A percentile compares a stretch with the other conserved stretches of the same genome.
Conservation (phyloP, 2,329 filamentous ascomycete species). For the Ophiocordyceps australis region DNA sequence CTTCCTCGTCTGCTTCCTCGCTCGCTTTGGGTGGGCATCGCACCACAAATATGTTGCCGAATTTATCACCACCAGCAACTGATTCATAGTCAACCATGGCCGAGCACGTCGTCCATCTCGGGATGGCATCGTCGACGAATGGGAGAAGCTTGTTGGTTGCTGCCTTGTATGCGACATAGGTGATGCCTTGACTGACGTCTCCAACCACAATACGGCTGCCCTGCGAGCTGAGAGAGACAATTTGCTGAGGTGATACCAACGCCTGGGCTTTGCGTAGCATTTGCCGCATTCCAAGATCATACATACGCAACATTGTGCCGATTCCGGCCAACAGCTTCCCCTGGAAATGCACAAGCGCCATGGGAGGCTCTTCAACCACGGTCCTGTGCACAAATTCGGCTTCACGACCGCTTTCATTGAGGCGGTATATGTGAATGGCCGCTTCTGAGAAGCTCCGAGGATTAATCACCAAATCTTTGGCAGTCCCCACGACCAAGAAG, state of each 20-base stretch:
- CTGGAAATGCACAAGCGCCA: conserved; percentile 85
- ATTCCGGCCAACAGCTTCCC: conserved; percentile 77
- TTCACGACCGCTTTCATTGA: conserved; percentile 70
- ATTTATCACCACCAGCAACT: conserved; percentile 87
- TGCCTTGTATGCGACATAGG: conserved; percentile 84
- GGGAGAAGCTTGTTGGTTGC: conserved; percentile 83
- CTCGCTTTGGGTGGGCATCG: conserved; percentile 75
- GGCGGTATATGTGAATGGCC: conserved; percentile 82
- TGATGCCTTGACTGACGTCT: conserved; percentile 83
- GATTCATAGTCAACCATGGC: conserved; percentile 98
- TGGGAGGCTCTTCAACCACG: conserved; percentile 72
- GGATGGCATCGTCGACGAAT: conserved; percentile 78
- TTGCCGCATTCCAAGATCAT: conserved; percentile 85
- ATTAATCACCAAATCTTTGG: conserved; percentile 69
- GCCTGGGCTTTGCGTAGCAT: conserved; percentile 83
- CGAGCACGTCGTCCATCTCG: conserved; percentile 79
- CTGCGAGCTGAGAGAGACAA: conserved; percentile 76
- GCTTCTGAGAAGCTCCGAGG: conserved; percentile 62
- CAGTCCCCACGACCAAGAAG: conserved; percentile 88
- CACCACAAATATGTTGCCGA: conserved; percentile 88
- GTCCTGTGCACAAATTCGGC: conserved; percentile 96
- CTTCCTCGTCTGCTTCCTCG: conserved; percentile 81
- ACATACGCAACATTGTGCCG: conserved; percentile 66
- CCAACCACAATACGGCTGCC: conserved; percentile 82
- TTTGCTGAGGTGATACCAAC: conserved; percentile 61